Conservation (phyloP, 768 basidiomycete genomes). For the Candolleomyces efflorescens region DNA sequence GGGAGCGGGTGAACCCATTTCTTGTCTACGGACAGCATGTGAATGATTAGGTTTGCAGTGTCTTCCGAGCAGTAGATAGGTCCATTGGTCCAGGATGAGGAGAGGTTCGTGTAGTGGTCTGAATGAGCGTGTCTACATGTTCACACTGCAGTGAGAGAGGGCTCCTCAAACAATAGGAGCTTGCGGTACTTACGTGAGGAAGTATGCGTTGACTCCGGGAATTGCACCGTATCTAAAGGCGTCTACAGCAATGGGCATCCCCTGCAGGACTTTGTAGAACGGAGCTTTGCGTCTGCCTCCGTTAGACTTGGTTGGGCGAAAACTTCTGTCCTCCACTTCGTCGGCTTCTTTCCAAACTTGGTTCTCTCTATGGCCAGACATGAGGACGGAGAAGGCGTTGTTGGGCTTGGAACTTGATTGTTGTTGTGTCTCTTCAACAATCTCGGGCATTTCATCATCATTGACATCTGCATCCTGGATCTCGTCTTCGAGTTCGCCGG, state of each 20-base stretch:
- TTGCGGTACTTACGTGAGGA: conserved; percentile 62
- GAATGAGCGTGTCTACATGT: conserved; percentile 85
- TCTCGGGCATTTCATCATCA: background rate
- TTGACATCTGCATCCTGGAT: background rate
- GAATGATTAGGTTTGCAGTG: conserved; percentile 87
- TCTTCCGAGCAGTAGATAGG: conserved; percentile 95
- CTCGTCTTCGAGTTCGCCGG: conserved; percentile 19
- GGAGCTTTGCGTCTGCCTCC: conserved; percentile 72
- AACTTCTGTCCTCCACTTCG: conserved; percentile 42
- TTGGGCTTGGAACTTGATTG: conserved; percentile 17
- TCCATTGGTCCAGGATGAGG: conserved; percentile 82
- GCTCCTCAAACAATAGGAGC: background rate
- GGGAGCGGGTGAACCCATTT: conserved; percentile 89
- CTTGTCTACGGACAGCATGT: conserved; percentile 85
- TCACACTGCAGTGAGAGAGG: background rate
- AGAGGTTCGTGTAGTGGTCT: conserved; percentile 93
- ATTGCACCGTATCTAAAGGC: conserved; percentile 94
- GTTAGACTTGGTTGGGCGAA: conserved; percentile 41
- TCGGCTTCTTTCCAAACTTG: conserved; percentile 84
- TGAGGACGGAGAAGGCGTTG: conserved; percentile 75
- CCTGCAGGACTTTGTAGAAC: conserved; percentile 93
- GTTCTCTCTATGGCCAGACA: conserved; percentile 81
- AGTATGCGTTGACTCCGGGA: conserved; percentile 86
- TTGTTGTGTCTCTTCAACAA: background rate
- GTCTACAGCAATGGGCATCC: conserved; percentile 98